Conservation (phyloP, 495 filamentous ascomycete genomes). For the Penicillium flavigenum region DNA sequence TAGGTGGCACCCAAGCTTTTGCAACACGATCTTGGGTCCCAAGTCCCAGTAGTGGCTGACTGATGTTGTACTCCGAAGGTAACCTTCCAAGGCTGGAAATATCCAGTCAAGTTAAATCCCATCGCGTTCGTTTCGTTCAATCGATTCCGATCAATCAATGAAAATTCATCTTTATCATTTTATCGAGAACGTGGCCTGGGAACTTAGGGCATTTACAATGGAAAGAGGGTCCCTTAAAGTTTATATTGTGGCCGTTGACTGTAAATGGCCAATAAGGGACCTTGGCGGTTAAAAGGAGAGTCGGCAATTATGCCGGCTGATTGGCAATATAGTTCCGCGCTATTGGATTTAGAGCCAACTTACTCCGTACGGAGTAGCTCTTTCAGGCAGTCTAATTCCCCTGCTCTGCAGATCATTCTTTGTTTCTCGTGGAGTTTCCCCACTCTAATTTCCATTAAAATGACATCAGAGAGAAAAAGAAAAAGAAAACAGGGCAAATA, state of each 20-base stretch:
- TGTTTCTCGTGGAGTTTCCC: not conserved
- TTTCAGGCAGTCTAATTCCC: not conserved
- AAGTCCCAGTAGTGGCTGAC: not conserved
- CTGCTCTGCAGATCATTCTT: constrained; percentile 8
- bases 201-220: not conserved
- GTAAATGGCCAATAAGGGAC: not conserved
- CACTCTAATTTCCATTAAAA: constrained; percentile 11
- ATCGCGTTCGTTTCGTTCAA: not conserved
- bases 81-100: not conserved
- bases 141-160: constrained; percentile 5
- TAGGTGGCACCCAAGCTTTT: constrained; percentile 10
- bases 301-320: not conserved
- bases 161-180: not conserved
- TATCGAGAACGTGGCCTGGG: not conserved
- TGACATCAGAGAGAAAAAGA: not conserved
- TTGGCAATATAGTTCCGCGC: constrained; percentile 1
- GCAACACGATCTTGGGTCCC: constrained; percentile 1
- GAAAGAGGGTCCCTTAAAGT: constrained; percentile 1
- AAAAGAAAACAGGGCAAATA: not conserved
- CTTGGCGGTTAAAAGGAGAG: not conserved
- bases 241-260: not conserved
- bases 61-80: not conserved
- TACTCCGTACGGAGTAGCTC: not conserved
- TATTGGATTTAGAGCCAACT: not conserved
- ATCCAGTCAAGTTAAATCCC: not conserved